phyloP scores from a whole-genome alignment of 345 rosid species.

The Erodium maritimum region DNA sequence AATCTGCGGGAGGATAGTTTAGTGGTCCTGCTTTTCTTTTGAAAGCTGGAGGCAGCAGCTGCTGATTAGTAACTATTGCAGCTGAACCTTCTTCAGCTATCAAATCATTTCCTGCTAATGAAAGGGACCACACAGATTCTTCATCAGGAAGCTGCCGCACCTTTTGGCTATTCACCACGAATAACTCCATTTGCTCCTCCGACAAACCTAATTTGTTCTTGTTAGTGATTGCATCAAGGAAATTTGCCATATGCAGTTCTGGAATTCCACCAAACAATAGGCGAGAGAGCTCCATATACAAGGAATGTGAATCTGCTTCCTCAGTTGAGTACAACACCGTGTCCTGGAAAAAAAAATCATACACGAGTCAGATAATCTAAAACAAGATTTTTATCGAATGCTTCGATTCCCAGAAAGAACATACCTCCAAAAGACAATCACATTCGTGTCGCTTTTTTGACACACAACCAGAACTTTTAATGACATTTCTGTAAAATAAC shows the following conservation, averaged over 20 bases:
- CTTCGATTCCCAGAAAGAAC: constrained; percentile 1
- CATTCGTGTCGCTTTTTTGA: constrained; percentile 46
- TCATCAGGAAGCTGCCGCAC: constrained; percentile 49
- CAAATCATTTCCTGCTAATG: constrained; percentile 13
- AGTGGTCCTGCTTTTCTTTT: constrained; percentile 29
- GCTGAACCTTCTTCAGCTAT: constrained; percentile 7
- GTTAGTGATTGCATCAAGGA: constrained; percentile 71
- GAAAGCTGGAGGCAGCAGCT: constrained; percentile 13
- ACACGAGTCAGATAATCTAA: not conserved
- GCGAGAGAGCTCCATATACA: constrained; percentile 71
- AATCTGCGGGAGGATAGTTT: constrained; percentile 63
- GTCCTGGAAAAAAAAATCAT: constrained; percentile 49
- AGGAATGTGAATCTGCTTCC: constrained; percentile 47
- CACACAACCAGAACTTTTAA: constrained; percentile 30
- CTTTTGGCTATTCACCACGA: constrained; percentile 66
- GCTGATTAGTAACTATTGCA: constrained; percentile 11
- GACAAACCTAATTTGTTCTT: constrained; percentile 63
- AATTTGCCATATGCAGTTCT: constrained; percentile 70
- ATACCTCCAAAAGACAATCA: constrained; percentile 67
- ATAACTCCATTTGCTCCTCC: constrained; percentile 59
- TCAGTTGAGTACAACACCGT: constrained; percentile 47
- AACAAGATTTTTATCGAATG: not conserved
- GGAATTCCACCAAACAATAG: constrained; percentile 57
- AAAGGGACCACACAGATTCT: constrained; percentile 59
- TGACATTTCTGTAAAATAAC: constrained; percentile 53